Evolutionary conservation across 2,329 filamentous ascomycete species (phyloP).

Genomic region (Ciborinia camelliae): DNA sequence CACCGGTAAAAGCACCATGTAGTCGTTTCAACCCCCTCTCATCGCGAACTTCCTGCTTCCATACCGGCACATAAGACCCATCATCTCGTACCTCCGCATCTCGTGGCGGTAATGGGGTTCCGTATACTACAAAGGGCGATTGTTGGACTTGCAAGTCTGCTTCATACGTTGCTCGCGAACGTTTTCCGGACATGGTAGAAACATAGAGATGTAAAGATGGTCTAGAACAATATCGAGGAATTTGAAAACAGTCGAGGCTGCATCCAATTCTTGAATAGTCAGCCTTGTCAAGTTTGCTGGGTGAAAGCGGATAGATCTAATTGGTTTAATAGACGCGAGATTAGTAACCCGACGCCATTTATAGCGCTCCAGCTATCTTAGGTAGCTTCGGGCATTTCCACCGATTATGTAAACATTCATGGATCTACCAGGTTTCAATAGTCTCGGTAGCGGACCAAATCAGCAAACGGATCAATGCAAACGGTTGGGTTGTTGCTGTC

Average conservation of each 20-base stretch:
- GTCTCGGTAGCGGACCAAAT: background rate
- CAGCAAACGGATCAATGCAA: no score
- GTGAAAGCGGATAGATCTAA: background rate
- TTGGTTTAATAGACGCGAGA: background rate
- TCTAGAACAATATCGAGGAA: background rate
- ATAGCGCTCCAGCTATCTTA: background rate
- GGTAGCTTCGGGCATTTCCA: background rate
- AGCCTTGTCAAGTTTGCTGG: conserved; percentile 8
- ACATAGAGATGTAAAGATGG: conserved; percentile 22
- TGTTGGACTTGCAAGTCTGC: conserved; percentile 63
- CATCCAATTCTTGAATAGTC: conserved; percentile 5
- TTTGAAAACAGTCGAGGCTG: conserved; percentile 12
- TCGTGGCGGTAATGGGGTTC: conserved; percentile 76
- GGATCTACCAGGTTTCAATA: background rate
- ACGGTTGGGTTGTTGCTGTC: background rate
- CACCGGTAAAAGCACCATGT: conserved; percentile 94
- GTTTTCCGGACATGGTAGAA: conserved; percentile 68
- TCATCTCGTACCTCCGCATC: conserved; percentile 79
- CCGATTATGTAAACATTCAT: background rate
- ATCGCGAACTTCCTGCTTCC: conserved; percentile 97
- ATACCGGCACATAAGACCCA: conserved; percentile 88
- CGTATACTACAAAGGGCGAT: conserved; percentile 74
- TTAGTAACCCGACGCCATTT: background rate
- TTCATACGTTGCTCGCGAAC: conserved; percentile 75
- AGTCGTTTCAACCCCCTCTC: conserved; percentile 85